phyloP scores from a whole-genome alignment of 1,284 basidiomycete species.

The Mrakiaceae sp. region DNA sequence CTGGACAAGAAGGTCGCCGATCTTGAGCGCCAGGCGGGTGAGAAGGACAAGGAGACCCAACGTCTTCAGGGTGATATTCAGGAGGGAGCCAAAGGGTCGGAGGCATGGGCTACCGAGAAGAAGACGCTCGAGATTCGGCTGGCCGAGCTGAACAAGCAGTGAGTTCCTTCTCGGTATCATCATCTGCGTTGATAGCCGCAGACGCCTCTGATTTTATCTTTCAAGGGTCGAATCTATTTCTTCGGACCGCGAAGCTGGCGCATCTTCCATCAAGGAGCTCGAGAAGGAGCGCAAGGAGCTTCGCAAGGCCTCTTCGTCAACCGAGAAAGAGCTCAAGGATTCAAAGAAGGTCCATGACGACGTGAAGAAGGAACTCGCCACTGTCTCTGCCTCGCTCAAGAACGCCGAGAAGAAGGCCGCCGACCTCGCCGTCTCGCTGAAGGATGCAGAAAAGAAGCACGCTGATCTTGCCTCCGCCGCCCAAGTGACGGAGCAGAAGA shows the following conservation, averaged over 20 bases:
- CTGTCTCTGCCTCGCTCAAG: not conserved
- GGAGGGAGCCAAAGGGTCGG: not conserved
- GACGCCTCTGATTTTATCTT: not conserved
- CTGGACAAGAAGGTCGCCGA: too few relatives aligned
- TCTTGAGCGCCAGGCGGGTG: too few relatives aligned
- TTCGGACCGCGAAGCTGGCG: not conserved
- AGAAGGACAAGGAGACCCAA: too few relatives aligned
- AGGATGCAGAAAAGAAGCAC: not conserved
- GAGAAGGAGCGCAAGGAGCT: not conserved
- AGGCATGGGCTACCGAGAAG: not conserved
- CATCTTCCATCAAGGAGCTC: not conserved
- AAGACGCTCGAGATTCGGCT: not conserved
- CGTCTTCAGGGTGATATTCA: not conserved
- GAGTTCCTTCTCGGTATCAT: not conserved
- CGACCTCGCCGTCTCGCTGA: not conserved
- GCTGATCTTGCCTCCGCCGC: not conserved
- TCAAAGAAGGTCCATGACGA: not conserved
- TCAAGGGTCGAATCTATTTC: not conserved
- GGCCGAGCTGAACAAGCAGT: not conserved
- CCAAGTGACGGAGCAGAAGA: not conserved
- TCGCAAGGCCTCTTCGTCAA: not conserved
- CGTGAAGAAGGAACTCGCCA: not conserved
- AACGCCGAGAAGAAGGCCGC: not conserved
- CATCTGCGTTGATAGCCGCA: not conserved
- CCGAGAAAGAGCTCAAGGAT: not conserved